Conservation (phyloP, 2,329 filamentous ascomycete species). For the Penicillium rolfsii region DNA sequence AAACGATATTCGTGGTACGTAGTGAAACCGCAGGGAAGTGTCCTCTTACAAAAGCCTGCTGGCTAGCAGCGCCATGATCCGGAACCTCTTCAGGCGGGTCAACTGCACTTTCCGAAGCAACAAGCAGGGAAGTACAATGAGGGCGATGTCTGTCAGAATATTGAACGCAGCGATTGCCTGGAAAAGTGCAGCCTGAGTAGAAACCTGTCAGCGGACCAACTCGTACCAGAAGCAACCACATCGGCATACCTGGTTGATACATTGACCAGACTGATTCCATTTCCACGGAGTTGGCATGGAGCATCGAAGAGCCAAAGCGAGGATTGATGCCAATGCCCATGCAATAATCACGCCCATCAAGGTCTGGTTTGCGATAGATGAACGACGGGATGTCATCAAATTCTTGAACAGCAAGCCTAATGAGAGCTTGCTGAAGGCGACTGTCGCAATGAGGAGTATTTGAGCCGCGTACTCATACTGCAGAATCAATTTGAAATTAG, state of each 20-base stretch:
- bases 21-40: neutral
- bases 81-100: constrained; percentile 19
- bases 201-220: neutral
- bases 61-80: constrained; percentile 25
- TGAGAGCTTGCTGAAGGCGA: constrained; percentile 28
- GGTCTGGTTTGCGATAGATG: constrained; percentile 16
- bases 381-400: constrained; percentile 21
- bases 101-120: constrained; percentile 26
- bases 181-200: constrained; percentile 17
- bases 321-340: constrained; percentile 26
- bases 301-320: constrained; percentile 25
- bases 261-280: constrained; percentile 17
- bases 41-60: constrained; percentile 22
- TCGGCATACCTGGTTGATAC: constrained; percentile 23
- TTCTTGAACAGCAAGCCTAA: constrained; percentile 25
- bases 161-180: constrained; percentile 23
- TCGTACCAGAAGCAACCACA: neutral
- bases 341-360: constrained; percentile 23
- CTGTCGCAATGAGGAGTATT: constrained; percentile 23
- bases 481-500: constrained; percentile 1
- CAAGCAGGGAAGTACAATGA: constrained; percentile 24
- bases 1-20: neutral
- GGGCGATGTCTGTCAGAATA: constrained; percentile 19
- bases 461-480: constrained; percentile 29
- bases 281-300: constrained; percentile 26